phyloP scores from a whole-genome alignment of 108 stramenopile species.

The Nannochloropsis salina region DNA sequence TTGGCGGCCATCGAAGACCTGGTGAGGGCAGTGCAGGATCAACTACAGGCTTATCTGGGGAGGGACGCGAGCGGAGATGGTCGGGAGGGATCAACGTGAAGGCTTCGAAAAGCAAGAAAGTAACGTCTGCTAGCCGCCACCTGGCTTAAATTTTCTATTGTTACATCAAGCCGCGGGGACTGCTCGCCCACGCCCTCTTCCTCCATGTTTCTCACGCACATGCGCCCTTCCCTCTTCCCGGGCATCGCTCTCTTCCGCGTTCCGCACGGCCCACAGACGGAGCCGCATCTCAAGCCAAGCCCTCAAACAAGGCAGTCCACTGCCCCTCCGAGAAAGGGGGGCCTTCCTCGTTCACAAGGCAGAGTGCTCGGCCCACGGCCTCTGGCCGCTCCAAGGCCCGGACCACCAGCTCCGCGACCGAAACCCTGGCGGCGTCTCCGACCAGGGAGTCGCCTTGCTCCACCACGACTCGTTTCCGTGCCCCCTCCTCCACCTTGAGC shows the following conservation, averaged over 20 bases:
- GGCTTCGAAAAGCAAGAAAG: too few species aligned
- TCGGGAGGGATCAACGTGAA: too few species aligned
- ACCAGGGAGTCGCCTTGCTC: background rate
- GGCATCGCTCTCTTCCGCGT: background rate
- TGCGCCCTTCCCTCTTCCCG: background rate
- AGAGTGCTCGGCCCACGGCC: background rate
- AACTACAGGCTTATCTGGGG: background rate
- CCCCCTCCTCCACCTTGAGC: background rate
- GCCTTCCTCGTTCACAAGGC: background rate
- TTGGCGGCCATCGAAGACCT: slow-evolving; percentile 34
- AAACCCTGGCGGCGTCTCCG: background rate
- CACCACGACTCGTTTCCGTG: background rate
- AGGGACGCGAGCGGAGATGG: too few species aligned
- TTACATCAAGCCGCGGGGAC: background rate
- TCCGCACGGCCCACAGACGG: background rate
- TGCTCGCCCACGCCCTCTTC: too few species aligned
- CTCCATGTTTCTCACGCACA: background rate
- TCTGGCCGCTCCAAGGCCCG: background rate
- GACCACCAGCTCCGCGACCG: slow-evolving; percentile 5
- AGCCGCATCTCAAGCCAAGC: background rate
- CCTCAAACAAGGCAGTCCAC: background rate
- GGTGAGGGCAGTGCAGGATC: background rate
- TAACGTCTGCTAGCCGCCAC: too few species aligned
- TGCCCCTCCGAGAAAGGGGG: background rate
- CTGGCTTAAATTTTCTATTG: background rate